Evolutionary conservation across 2,329 filamentous ascomycete species (phyloP).

Genomic region (Aspergillus candidus): DNA sequence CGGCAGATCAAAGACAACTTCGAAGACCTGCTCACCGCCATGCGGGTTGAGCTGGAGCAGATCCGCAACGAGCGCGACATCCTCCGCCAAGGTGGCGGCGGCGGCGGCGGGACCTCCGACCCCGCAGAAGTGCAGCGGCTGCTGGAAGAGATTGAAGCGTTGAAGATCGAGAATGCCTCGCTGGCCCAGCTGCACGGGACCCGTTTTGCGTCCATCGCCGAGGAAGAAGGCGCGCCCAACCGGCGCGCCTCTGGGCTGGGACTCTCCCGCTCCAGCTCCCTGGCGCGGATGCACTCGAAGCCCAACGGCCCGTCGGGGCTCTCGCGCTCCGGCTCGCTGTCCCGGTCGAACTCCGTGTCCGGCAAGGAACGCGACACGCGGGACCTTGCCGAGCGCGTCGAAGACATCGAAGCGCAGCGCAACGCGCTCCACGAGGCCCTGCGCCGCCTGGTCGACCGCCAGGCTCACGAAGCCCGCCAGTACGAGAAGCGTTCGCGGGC

Average conservation of each 20-base stretch:
- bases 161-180: constrained; percentile 48
- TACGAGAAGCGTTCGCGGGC: constrained; percentile 73
- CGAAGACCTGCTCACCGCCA: constrained; percentile 79
- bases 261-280: constrained; percentile 60
- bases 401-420: constrained; percentile 88
- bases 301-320: constrained; percentile 31
- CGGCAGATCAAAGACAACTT: constrained; percentile 85
- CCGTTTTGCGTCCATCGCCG: constrained; percentile 56
- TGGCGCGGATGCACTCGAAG: constrained; percentile 51
- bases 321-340: constrained; percentile 46
- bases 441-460: constrained; percentile 76
- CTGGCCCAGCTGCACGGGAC: constrained; percentile 43
- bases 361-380: constrained; percentile 55
- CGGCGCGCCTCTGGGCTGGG: constrained; percentile 46
- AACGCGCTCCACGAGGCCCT: constrained; percentile 86
- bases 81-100: constrained; percentile 62
- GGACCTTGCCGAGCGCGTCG: constrained; percentile 72
- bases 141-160: constrained; percentile 72
- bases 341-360: constrained; percentile 52
- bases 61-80: constrained; percentile 78
- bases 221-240: constrained; percentile 46
- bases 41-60: constrained; percentile 74
- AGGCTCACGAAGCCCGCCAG: constrained; percentile 76
- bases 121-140: constrained; percentile 59
- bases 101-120: constrained; percentile 43